These are phyloP conservation scores for Pezicula carpinea DNA, from an alignment of 2,329 filamentous ascomycete species.

Conservation along the genomic window DNA sequence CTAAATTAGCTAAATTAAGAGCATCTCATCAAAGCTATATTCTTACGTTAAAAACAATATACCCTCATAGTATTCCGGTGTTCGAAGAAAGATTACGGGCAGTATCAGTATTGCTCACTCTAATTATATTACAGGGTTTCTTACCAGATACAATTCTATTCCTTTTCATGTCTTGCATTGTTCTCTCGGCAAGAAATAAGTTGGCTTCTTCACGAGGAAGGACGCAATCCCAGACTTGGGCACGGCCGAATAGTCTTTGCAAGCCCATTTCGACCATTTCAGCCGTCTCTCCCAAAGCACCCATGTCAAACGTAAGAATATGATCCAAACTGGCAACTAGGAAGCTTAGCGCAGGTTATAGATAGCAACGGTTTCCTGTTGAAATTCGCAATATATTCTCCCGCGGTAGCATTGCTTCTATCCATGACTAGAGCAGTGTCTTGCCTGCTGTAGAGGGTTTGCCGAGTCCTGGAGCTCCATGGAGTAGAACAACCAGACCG, in stretches of 20 bases:
- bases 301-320: slow-evolving; percentile 45
- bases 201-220: slow-evolving; percentile 7
- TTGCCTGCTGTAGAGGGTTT: slow-evolving; percentile 43
- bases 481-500: slow-evolving; percentile 42
- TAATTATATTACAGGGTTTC: too few relatives aligned
- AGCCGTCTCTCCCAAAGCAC: slow-evolving; percentile 63
- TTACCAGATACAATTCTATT: slow-evolving; percentile 31
- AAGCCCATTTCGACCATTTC: slow-evolving; percentile 63
- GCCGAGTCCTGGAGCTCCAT: slow-evolving; percentile 42
- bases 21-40: too few relatives aligned
- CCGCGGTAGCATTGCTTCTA: slow-evolving; percentile 22
- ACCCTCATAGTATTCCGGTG: slow-evolving; percentile 29
- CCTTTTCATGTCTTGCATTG: slow-evolving; percentile 28
- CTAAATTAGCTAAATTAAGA: too few relatives aligned
- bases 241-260: slow-evolving; percentile 65
- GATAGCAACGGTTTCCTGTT: not conserved
- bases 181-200: slow-evolving; percentile 7
- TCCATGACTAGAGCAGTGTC: slow-evolving; percentile 40
- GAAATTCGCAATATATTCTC: not conserved
- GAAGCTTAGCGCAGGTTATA: not conserved
- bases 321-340: slow-evolving; percentile 14
- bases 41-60: slow-evolving; percentile 29
- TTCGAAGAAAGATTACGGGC: slow-evolving; percentile 29
- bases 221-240: slow-evolving; percentile 61
- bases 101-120: not conserved